Base-by-base conservation (phyloP, 768 basidiomycete species). In the Lentinula edodes region DNA sequence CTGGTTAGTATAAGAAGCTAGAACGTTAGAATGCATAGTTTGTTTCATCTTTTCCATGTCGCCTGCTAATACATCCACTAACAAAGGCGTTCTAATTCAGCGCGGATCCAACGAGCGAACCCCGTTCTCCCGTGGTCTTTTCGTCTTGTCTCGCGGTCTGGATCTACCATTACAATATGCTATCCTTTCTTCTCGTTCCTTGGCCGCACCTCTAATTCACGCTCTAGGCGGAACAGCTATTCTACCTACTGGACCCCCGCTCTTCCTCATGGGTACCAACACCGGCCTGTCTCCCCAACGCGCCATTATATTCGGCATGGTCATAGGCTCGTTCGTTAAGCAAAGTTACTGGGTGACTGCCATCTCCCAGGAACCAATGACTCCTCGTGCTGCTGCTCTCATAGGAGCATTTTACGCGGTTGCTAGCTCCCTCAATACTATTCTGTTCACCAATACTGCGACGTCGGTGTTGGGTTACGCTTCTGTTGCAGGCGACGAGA, bases 301-400 rank as follows among this genome's bases (percentile, higher is more conserved):
- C 12, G 48, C 58, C 5, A 59, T 59, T 10, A 13, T 59, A 4
- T 59, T 59, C 35, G 43, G 45, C 15, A 59, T 59, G 58, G 58
- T 34, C 15, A 32, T 59, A 18, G 58, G 58, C 6, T 46, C 58
- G 7, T 46, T 59, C 32, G 46, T 50, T 12, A 59, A 59, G 12
- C 58, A 59, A 13, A 48, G 34, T 4, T 20, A 59, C 35, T 59
- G 58, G 58, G 58, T 34, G 5, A 20, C 28, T 15, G 15, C 18
- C 5, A 59, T 59, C 23, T 35, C 43, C 2, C 43, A 34, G 15
- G 58, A 59, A 38, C n/a, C 45, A 12, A n/a, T 59, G n/a, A 5
- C 58, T 0, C 34, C 46, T 8, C n/a, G 12, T 18, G 32, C 18
- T 6, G 15, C 58, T 18, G 58, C 10, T 7, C 6, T 36, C 7